These are phyloP conservation scores for Suillus brevipes DNA, from an alignment of 768 basidiomycete genomes.

Conservation along the genomic window DNA sequence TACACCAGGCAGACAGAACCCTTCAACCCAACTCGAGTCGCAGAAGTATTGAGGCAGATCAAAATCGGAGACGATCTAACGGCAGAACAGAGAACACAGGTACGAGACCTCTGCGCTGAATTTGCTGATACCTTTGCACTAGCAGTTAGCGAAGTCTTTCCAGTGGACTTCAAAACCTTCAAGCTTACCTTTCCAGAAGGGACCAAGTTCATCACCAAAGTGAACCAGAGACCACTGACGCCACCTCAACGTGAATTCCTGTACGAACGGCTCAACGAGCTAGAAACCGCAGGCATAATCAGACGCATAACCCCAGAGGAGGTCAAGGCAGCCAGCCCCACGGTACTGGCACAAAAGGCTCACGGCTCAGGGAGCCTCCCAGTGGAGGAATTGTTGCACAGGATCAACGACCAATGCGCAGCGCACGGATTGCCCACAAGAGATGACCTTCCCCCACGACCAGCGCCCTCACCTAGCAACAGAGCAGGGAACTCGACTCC, in stretches of 20 bases:
- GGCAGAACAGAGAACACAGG: conserved; percentile 18
- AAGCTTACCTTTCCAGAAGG: conserved; percentile 1
- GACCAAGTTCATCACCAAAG: background rate
- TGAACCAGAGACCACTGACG: conserved; percentile 2
- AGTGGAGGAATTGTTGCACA: conserved; percentile 7
- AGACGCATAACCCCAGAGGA: conserved; percentile 1
- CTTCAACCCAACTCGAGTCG: conserved; percentile 15
- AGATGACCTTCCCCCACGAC: background rate
- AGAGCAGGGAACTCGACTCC: no score
- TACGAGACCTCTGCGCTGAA: no score
- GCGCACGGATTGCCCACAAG: conserved; percentile 1
- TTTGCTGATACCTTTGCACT: no score
- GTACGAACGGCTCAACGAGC: background rate
- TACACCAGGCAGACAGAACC: background rate
- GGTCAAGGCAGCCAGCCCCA: conserved; percentile 15
- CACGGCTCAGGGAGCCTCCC: conserved; percentile 11
- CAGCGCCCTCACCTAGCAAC: background rate
- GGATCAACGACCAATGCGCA: conserved; percentile 15
- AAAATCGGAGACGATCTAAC: conserved; percentile 33
- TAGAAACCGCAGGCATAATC: background rate
- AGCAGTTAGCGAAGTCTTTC: conserved; percentile 37
- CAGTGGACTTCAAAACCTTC: conserved; percentile 17
- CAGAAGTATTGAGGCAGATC: conserved; percentile 18
- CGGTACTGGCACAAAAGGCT: conserved; percentile 14
- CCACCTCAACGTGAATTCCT: conserved; percentile 3